Evolutionary conservation across 305 asterid species (phyloP).

Genomic region (Fraxinus floribunda): DNA sequence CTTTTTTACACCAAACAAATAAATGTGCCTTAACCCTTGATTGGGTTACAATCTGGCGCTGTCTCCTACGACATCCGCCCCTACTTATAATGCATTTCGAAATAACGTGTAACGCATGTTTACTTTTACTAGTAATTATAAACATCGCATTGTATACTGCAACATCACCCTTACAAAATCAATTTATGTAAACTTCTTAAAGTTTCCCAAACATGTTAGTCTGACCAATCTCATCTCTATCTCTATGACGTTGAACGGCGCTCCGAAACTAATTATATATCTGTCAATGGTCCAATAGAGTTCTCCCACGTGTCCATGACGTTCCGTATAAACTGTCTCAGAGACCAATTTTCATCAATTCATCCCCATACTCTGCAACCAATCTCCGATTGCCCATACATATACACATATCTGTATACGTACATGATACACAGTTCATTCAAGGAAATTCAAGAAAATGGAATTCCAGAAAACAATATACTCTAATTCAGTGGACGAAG

Average conservation of each 20-base stretch:
- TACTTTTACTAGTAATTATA: no score
- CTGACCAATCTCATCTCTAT: not conserved
- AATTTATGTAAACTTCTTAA: not conserved
- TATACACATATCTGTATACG: not conserved
- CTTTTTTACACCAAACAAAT: no score
- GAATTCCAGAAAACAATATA: conserved; percentile 28
- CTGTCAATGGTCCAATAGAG: conserved; percentile 20
- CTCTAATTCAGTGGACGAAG: conserved; percentile 23
- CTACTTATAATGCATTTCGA: no score
- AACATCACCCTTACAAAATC: no score
- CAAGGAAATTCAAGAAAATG: conserved; percentile 24
- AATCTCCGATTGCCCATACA: not conserved
- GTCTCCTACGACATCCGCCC: no score
- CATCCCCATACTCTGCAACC: not conserved
- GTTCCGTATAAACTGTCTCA: conserved; percentile 34
- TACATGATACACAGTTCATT: not conserved
- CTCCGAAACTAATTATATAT: conserved; percentile 36
- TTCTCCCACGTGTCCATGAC: conserved; percentile 26
- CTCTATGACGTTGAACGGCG: conserved; percentile 34
- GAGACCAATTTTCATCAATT: not conserved
- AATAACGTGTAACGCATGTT: no score
- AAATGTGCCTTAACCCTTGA: no score
- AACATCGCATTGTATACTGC: no score
- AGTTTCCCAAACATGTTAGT: not conserved
- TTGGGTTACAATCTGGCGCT: no score